Evolutionary conservation across 805 yeast species (phyloP).

Genomic region (Saccharomycopsis olivae): DNA sequence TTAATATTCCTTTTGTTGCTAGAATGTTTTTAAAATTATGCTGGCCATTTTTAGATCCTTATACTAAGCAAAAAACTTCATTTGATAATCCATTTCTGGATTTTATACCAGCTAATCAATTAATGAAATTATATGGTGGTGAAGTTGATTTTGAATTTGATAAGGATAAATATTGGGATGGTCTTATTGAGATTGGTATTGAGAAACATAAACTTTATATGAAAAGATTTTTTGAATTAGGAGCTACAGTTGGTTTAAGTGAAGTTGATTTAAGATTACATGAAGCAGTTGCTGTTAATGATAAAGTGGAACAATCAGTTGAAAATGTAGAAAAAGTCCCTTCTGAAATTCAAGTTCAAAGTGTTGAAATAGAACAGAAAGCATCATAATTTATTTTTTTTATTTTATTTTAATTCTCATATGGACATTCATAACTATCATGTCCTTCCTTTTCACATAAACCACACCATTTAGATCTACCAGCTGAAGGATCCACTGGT

Average conservation of each 20-base stretch:
- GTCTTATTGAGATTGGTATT: conserved; percentile 34
- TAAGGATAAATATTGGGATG: conserved; percentile 46
- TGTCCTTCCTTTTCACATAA: conserved; percentile 89
- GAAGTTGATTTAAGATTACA: conserved; percentile 39
- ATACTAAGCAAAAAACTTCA: conserved; percentile 44
- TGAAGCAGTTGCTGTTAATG: conserved; percentile 11
- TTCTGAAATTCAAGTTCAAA: too few species aligned
- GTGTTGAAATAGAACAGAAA: too few species aligned
- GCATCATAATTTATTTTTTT: too few species aligned
- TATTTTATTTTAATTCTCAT: conserved; percentile 29
- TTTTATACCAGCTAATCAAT: conserved; percentile 41
- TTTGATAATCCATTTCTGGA: conserved; percentile 49
- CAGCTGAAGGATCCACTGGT: conserved; percentile 56
- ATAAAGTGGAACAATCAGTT: not conserved
- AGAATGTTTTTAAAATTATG: conserved; percentile 45
- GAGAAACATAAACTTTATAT: conserved; percentile 29
- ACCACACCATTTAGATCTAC: conserved; percentile 82
- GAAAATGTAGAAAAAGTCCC: not conserved
- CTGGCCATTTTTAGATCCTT: conserved; percentile 50
- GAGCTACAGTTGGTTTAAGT: conserved; percentile 41
- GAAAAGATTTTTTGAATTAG: conserved; percentile 29
- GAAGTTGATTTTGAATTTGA: conserved; percentile 38
- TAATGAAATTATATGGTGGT: conserved; percentile 38
- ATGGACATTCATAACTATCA: conserved; percentile 80
- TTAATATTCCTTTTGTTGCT: conserved; percentile 48